Conservation (phyloP, 345 rosid species). For the Rhizophora apiculata region DNA sequence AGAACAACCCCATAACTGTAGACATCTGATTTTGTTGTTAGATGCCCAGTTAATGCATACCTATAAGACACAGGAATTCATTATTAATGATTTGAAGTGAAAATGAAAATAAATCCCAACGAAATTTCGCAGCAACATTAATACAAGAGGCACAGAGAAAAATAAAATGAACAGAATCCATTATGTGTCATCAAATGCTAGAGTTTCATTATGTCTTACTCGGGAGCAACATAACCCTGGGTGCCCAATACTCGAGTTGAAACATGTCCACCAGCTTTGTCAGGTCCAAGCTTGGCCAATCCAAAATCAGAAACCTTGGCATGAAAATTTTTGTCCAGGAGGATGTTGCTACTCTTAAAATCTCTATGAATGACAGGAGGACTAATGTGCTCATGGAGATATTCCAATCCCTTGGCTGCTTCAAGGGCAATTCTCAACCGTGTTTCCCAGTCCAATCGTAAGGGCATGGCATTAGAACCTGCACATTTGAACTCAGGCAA, state of each 20-base stretch:
- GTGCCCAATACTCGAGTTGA: constrained; percentile 32
- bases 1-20: constrained; percentile 93
- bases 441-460: constrained; percentile 29
- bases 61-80: constrained; percentile 27
- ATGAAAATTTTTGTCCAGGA: constrained; percentile 27
- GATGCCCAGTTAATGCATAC: constrained; percentile 94
- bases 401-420: constrained; percentile 33
- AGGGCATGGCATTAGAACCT: constrained; percentile 49
- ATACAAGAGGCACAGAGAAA: too few relatives aligned
- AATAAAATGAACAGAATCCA: too few relatives aligned
- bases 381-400: constrained; percentile 30
- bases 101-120: too few relatives aligned
- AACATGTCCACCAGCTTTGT: constrained; percentile 31
- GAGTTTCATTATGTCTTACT: constrained; percentile 7
- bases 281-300: constrained; percentile 35
- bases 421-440: constrained; percentile 33
- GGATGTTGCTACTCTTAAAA: constrained; percentile 35
- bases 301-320: constrained; percentile 34
- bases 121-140: too few relatives aligned
- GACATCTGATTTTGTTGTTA: constrained; percentile 96
- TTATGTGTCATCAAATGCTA: too few relatives aligned
- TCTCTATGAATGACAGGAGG: constrained; percentile 36
- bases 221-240: constrained; percentile 34
- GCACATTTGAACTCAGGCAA: constrained; percentile 17
- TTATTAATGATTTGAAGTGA: too few relatives aligned